Base-by-base conservation (phyloP, 257 asterid genomes). In the Jasminum sambac region DNA sequence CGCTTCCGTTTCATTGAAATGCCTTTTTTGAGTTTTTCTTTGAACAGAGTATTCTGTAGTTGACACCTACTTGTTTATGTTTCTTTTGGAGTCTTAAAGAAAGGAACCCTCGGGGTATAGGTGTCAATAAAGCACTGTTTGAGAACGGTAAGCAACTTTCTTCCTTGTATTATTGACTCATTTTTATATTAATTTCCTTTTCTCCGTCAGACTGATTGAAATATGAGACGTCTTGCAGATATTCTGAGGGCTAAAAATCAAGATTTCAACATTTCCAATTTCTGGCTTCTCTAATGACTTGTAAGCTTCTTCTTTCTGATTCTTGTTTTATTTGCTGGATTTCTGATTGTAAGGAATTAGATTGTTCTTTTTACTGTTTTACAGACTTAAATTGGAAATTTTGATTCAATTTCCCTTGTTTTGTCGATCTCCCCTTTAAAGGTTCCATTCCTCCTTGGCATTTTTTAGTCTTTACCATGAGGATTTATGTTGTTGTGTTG, bases 81-180 rank as follows among this genome's bases (percentile, higher is more conserved):
- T 69, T 21, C 70, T 73, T 41, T 63, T 23, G 39, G 17, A 39
- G 41, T 68, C 38, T 61, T 25, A 44, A 44, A 63, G 17, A 58
- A 21, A 16, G 16, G 17, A 30, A 44, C 4, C 48, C 36, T 66
- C 62, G 64, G 39, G 43, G 66, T 9, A 19, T 66, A 59, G 23
- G 43, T 72, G 72, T 48, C 79, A 39, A 50, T 36, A 44, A 40
- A 63, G 67, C 75, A 69, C 71, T 58, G 79, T 79, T 81, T 74
- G 67, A 57, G 48, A 68, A 70, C 75, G 80, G 85, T 79, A 78
- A 64, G 87, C 79, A 82, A 76, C 85, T 78, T 40, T 14, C 21
- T 55, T 43, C 64, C 37, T 64, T 61, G 37, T 21, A 63, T 70
- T 76, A 76, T 71, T 72, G 64, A 38, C 58, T 21, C 14, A 30